phyloP scores from a whole-genome alignment of 1,139 yeast species.

The Scheffersomyces stambukii region DNA sequence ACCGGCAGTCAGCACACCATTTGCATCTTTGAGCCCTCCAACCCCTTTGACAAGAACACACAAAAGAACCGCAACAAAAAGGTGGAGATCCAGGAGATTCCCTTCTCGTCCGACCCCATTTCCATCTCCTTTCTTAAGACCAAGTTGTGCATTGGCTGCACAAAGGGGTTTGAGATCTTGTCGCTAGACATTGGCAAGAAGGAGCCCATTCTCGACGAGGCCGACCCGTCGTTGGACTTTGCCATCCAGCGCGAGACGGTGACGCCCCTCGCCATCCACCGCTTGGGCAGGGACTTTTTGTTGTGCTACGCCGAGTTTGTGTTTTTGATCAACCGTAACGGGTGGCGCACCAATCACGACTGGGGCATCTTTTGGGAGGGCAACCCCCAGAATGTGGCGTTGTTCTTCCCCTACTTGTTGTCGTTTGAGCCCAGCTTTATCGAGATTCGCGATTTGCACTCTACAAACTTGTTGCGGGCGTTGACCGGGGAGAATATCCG shows the following conservation, averaged over 20 bases:
- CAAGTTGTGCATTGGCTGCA: conserved; percentile 89
- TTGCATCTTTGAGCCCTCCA: conserved; percentile 77
- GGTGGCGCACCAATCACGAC: conserved; percentile 93
- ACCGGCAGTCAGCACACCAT: conserved; percentile 72
- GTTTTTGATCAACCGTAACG: conserved; percentile 88
- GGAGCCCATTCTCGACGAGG: conserved; percentile 84
- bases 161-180: conserved; percentile 93
- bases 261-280: conserved; percentile 87
- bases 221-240: conserved; percentile 93
- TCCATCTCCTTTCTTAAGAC: conserved; percentile 88
- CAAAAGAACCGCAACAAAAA: conserved; percentile 60
- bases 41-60: conserved; percentile 56
- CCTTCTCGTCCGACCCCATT: conserved; percentile 83
- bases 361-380: conserved; percentile 99
- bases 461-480: conserved; percentile 81
- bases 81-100: conserved; percentile 68
- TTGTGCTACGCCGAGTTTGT: conserved; percentile 90
- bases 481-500: conserved; percentile 92
- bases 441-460: conserved; percentile 88
- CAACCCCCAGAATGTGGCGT: conserved; percentile 84
- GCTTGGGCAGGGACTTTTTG: conserved; percentile 83
- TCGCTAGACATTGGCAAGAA: conserved; percentile 73
- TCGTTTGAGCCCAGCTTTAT: conserved; percentile 89
- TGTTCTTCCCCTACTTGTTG: conserved; percentile 88
- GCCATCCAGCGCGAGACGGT: conserved; percentile 79